Evolutionary conservation across 768 basidiomycete genomes (phyloP), one percentile per base, ranked within the genome.

Genomic region (Leccinellum luteum): DNA sequence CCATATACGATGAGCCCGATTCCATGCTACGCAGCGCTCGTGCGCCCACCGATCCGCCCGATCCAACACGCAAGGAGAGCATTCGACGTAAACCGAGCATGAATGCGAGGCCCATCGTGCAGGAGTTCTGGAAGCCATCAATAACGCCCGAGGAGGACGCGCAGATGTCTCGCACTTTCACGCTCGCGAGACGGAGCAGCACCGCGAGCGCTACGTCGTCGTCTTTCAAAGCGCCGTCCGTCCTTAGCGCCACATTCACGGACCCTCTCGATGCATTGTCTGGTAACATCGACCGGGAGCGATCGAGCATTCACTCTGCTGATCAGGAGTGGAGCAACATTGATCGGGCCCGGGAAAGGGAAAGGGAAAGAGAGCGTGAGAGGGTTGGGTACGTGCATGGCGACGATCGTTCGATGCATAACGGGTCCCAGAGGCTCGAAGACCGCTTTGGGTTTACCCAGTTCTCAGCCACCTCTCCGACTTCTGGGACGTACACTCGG

Each of bases 101-200:
- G 64, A 74, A 13, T 67, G 68, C 51, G 63, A 73, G 56, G 65
- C 76, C 56, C 65, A 62, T 69, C 44, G 66, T 70, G 1, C 80
- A 77, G 14, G 79, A 81, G 56, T 67, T 82, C 30, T 83, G 83
- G 82, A 79, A 75, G 35, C 81, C 82, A 3, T 66, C 76, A 0
- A 74, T 78, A 19, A 74, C 79, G 1, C 74, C 77, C 1, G 76
- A 79, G 56, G 78, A 82, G 52, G 81, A 80, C 35, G 69, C 69
- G 0, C 64, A 75, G 13, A 65, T 73, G 43, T 75, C 76, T 2
- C 78, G 76, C 53, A 72, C 79, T 4, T 75, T 75, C 56, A 68
- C 72, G 13, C 70, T 82, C 25, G 78, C 77, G 1, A 69, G 79
- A 54, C 75, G 78, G 10, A 76, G 78, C 44, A 85, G 83, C 58